phyloP scores from a whole-genome alignment of 257 asterid species.

The Cinchona pubescens region DNA sequence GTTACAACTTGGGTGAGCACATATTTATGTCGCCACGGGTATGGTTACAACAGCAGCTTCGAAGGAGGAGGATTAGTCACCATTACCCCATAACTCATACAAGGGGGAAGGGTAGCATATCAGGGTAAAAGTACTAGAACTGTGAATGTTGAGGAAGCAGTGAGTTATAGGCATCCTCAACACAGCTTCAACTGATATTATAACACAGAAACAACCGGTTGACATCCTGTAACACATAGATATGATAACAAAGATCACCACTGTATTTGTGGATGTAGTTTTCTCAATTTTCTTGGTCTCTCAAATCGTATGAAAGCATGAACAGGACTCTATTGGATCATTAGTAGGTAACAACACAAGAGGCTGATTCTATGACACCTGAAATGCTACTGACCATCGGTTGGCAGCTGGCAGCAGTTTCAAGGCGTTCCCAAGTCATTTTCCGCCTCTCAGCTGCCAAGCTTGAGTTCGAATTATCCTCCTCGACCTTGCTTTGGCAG shows the following conservation, averaged over 20 bases:
- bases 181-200: conserved; percentile 7
- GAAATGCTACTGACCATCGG: conserved; percentile 25
- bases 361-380: conserved; percentile 28
- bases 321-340: conserved; percentile 6
- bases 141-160: neutral
- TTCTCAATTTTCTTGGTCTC: neutral
- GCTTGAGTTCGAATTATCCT: conserved; percentile 31
- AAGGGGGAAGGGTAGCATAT: neutral
- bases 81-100: neutral
- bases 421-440: conserved; percentile 44
- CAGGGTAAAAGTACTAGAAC: neutral
- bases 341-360: conserved; percentile 33
- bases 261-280: conserved; percentile 1
- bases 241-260: neutral
- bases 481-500: conserved; percentile 44
- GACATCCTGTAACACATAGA: conserved; percentile 1
- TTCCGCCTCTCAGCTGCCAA: conserved; percentile 39
- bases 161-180: conserved; percentile 4
- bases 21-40: neutral
- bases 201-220: neutral
- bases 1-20: neutral
- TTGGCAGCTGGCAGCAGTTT: conserved; percentile 34
- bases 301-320: conserved; percentile 4
- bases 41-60: neutral
- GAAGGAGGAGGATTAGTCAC: conserved; percentile 7